Percentiles rank a stretch among this genome's conserved stretches.
Conservation (phyloP, 2,329 filamentous ascomycete genomes). For the Colletotrichum caudatum region DNA sequence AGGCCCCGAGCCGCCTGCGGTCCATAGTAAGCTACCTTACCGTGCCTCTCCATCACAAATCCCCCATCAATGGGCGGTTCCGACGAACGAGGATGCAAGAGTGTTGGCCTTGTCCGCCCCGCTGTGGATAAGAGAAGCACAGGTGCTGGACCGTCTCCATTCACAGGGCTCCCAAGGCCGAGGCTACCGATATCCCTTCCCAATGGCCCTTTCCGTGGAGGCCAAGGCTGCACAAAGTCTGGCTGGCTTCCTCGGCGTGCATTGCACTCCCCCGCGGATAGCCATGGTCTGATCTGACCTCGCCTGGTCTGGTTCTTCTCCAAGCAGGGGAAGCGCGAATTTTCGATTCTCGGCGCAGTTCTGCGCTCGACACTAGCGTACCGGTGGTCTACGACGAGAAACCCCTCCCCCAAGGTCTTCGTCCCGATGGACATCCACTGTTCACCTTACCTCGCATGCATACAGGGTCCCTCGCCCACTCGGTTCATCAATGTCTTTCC, state of each 20-base stretch:
- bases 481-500: conserved; percentile 1
- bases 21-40: conserved; percentile 3
- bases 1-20: conserved; percentile 3
- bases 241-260: conserved; percentile 14
- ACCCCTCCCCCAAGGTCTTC: conserved; percentile 5
- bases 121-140: conserved; percentile 21
- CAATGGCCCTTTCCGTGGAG: conserved; percentile 23
- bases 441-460: conserved; percentile 39
- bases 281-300: background rate
- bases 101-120: conserved; percentile 20
- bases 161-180: background rate
- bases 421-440: conserved; percentile 31
- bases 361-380: background rate
- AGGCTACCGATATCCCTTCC: conserved; percentile 5
- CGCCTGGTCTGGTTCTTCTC: conserved; percentile 19
- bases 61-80: conserved; percentile 7
- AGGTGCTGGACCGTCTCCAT: conserved; percentile 10
- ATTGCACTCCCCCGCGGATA: background rate
- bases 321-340: conserved; percentile 23
- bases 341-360: conserved; percentile 18
- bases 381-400: conserved; percentile 1
- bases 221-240: conserved; percentile 31
- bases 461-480: conserved; percentile 31
- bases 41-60: conserved; percentile 24
- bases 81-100: conserved; percentile 25